Conservation (phyloP, 768 basidiomycete genomes). For the Tremella yokohamensis region DNA sequence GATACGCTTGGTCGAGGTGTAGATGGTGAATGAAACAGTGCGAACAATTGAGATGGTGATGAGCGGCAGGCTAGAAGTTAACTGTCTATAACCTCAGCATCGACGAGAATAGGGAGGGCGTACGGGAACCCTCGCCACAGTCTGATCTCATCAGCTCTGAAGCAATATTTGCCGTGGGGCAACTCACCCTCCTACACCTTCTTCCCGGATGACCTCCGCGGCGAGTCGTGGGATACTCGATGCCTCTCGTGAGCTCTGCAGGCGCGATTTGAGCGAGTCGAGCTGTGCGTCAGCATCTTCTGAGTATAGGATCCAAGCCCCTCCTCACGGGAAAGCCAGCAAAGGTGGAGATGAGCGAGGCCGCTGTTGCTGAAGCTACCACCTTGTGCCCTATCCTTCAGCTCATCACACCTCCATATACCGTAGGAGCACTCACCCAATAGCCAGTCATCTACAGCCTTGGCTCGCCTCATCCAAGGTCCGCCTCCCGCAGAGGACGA, state of each 20-base stretch:
- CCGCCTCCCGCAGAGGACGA: not conserved
- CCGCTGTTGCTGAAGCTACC: slow-evolving; percentile 75
- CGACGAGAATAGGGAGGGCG: not conserved
- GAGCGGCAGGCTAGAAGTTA: slow-evolving; percentile 67
- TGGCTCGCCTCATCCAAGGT: slow-evolving; percentile 31
- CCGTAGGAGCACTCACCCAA: slow-evolving; percentile 25
- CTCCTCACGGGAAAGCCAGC: slow-evolving; percentile 74
- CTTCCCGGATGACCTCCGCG: slow-evolving; percentile 47
- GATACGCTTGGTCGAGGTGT: slow-evolving; percentile 46
- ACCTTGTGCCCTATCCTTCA: slow-evolving; percentile 40
- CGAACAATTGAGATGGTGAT: slow-evolving; percentile 95
- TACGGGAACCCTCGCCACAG: slow-evolving; percentile 49
- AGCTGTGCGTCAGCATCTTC: slow-evolving; percentile 57
- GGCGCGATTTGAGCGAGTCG: slow-evolving; percentile 88
- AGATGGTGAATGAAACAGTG: slow-evolving; percentile 53
- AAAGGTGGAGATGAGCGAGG: slow-evolving; percentile 87
- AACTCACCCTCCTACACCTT: slow-evolving; percentile 70
- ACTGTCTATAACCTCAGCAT: not conserved
- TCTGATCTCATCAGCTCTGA: slow-evolving; percentile 14
- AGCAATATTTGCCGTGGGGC: not conserved
- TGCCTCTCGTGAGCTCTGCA: slow-evolving; percentile 76
- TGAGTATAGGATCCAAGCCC: not conserved
- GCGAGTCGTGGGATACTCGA: slow-evolving; percentile 65
- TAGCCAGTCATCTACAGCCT: slow-evolving; percentile 39
- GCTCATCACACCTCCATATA: not conserved